Evolutionary conservation across 257 asterid species (phyloP).

Genomic region (Cynanchum wilfordii): DNA sequence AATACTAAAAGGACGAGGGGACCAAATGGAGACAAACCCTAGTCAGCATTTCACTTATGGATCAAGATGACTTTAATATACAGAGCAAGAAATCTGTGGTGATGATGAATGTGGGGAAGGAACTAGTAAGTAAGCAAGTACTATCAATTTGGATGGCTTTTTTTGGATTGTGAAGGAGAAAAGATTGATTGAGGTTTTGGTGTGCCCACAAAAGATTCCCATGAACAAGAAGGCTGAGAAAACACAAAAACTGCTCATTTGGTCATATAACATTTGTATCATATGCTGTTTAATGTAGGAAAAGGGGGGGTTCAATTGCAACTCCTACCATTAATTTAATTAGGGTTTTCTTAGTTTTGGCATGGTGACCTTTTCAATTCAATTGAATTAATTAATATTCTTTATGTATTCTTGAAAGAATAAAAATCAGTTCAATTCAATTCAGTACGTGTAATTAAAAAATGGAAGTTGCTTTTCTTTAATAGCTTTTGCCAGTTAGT

Average conservation of each 20-base stretch:
- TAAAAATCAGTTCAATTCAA: no score
- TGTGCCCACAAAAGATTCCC: background rate
- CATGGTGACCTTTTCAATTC: no score
- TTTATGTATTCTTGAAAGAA: no score
- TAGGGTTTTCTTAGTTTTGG: no score
- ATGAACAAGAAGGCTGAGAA: background rate
- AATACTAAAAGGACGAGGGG: conserved; percentile 7
- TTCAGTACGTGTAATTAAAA: background rate
- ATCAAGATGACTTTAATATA: background rate
- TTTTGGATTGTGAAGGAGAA: background rate
- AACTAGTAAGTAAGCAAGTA: no score
- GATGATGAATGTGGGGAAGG: background rate
- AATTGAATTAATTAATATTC: no score
- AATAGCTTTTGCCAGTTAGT: background rate
- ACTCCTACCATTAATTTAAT: background rate
- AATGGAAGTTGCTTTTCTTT: conserved; percentile 1
- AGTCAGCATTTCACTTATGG: background rate
- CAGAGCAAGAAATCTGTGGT: background rate
- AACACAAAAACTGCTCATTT: background rate
- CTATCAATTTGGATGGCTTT: background rate
- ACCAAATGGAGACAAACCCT: conserved; percentile 4
- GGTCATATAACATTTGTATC: background rate
- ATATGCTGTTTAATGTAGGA: background rate
- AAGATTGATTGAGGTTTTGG: background rate
- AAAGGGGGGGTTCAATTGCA: background rate